Base-by-base conservation (phyloP, 768 basidiomycete genomes). In the Leccinum sublutescens region DNA sequence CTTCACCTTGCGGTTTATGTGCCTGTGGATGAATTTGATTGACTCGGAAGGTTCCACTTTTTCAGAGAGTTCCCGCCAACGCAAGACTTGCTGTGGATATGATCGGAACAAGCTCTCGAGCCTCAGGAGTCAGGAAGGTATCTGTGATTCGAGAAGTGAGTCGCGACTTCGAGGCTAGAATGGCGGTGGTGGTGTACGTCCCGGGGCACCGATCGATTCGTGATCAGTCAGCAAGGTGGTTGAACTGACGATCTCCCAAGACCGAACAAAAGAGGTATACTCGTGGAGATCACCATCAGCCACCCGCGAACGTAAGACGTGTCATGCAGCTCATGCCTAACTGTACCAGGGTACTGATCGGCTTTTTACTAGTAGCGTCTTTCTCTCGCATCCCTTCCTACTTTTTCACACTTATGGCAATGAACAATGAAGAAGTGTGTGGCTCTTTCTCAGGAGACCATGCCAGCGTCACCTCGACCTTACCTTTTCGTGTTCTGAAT, bases 71-170 rank as follows among this genome's bases (percentile, higher is more conserved):
- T 25, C 43, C 17, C 2, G 10, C 57, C 48, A 50, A 29, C 31
- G 55, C 49, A 36, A 51, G 57, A 56, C 34, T 29, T 33, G 17
- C 40, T 56, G 43, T 33, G 52, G 56, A 52, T 58, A 38, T 60
- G 51, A 52, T 43, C 58, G 47, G 29, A 36, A 17, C 19, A 43
- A 19, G 25, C 10, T 19, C 33, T 34, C 31, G 52, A 66, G 68
- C 59, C 62, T 66, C 64, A 59, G 19, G 23, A 62, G 65, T 66
- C 64, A 59, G 19, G 23, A 63, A 70, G 60, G 66, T 23, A 66
- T 50, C 19, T 21, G 1, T 45, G 8, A 25, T 34, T 36, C 25
- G 58, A 51, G 49, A 33, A 49, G 55, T 54, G 56, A 34, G 34
- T 34, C 34, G 34, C 12, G 34, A 57, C 1, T 43, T 57, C 47